Percentiles rank a stretch among this genome's conserved stretches.
Conservation (phyloP, 208 protist species). For the Spongospora subterranea region DNA sequence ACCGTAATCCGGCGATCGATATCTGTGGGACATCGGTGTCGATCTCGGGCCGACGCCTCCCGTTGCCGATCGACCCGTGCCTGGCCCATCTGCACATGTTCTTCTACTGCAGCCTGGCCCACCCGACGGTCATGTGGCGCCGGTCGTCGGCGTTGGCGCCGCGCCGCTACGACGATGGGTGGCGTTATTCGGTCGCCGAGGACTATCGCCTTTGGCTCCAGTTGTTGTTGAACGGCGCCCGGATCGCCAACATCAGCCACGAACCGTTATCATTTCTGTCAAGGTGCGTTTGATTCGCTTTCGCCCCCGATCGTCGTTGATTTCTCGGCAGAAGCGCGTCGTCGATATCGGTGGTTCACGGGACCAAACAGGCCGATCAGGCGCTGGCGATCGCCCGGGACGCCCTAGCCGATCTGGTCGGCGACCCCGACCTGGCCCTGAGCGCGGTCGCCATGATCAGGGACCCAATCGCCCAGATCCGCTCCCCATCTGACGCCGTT, state of each 20-base stretch:
- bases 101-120: constrained; percentile 1
- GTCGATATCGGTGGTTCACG: not conserved
- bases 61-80: constrained; percentile 28
- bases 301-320: not conserved
- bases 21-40: constrained; percentile 23
- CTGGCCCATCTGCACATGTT: constrained; percentile 4
- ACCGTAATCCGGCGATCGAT: not conserved
- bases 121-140: constrained; percentile 5
- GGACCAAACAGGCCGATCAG: not conserved
- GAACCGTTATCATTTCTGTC: not conserved
- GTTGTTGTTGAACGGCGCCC: not conserved
- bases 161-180: not conserved
- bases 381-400: not conserved
- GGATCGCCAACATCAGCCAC: not conserved
- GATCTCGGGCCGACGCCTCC: not conserved
- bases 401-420: not conserved
- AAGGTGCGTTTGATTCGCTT: not conserved
- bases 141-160: not conserved
- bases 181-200: not conserved
- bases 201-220: constrained; percentile 5
- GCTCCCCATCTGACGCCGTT: not conserved
- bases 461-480: not conserved
- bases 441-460: not conserved
- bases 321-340: not conserved
- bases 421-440: not conserved